Percentiles rank a stretch among this genome's conserved stretches.
Evolutionary conservation across 2,329 filamentous ascomycete species (phyloP).

Genomic region (Fusarium mundagurra): DNA sequence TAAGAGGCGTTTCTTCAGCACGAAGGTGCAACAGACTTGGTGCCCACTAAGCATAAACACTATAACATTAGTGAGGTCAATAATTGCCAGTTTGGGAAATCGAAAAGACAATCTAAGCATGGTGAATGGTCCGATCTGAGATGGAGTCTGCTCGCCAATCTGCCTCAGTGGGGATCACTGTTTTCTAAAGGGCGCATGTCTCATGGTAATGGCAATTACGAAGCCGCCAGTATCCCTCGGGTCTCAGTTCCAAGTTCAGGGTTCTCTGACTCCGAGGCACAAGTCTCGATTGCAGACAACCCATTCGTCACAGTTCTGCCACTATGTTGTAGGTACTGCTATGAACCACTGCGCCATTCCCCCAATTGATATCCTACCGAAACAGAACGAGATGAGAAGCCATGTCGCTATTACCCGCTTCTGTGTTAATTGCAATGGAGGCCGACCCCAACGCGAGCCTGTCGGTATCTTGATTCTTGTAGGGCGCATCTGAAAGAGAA

Average conservation of each 20-base stretch:
- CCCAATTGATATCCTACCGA: accelerated
- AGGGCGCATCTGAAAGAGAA: not conserved
- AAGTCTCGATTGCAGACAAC: not conserved
- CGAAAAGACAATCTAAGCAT: not conserved
- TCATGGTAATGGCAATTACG: not conserved
- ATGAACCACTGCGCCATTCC: not conserved
- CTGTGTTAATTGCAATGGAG: not conserved
- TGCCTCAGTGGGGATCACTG: not conserved
- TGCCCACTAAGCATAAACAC: not conserved
- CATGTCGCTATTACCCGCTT: not conserved
- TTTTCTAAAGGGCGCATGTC: not conserved
- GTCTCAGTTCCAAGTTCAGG: not conserved
- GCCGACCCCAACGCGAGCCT: not conserved
- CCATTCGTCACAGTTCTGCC: not conserved
- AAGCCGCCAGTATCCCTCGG: not conserved
- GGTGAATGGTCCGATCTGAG: not conserved
- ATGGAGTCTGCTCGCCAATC: not conserved
- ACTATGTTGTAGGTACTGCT: too few species aligned
- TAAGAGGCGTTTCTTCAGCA: not conserved
- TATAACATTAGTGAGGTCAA: not conserved
- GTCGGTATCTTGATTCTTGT: not conserved
- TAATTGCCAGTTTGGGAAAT: not conserved
- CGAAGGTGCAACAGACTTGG: not conserved
- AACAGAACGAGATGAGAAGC: not conserved
- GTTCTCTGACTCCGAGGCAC: not conserved